Conservation (phyloP, 2,329 filamentous ascomycete genomes). For the Ophiostoma perfectum region DNA sequence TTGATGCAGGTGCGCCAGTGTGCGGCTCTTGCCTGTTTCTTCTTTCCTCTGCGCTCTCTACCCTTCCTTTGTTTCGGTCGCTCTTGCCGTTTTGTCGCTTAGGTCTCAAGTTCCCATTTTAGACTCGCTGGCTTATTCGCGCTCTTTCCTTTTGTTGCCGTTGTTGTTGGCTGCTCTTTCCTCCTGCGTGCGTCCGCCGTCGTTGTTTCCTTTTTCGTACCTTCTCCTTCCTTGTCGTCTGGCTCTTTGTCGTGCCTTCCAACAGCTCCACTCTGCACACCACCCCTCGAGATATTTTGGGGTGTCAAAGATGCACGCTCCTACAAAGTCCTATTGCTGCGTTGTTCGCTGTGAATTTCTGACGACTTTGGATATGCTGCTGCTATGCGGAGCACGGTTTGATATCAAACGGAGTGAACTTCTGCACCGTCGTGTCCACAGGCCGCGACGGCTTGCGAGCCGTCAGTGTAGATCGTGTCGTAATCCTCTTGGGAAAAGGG, state of each 20-base stretch:
- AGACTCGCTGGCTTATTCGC: too few relatives aligned
- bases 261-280: slow-evolving; percentile 14
- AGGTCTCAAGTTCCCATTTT: too few relatives aligned
- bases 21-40: neutral
- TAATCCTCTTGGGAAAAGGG: neutral
- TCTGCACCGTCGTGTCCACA: neutral
- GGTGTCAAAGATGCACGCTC: too few relatives aligned
- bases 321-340: too few relatives aligned
- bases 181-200: neutral
- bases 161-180: neutral
- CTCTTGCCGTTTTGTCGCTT: neutral
- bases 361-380: too few relatives aligned
- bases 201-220: neutral
- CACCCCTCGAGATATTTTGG: neutral
- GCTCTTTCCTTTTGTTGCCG: neutral
- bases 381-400: too few relatives aligned
- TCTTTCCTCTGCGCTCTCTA: neutral
- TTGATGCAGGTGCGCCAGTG: neutral
- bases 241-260: slow-evolving; percentile 1
- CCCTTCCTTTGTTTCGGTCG: neutral
- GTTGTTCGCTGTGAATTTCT: too few relatives aligned
- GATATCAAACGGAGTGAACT: too few relatives aligned
- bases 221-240: neutral
- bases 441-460: neutral
- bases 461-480: neutral